phyloP scores from a whole-genome alignment of 331 rosid species.

The Pyrus hybrid region DNA sequence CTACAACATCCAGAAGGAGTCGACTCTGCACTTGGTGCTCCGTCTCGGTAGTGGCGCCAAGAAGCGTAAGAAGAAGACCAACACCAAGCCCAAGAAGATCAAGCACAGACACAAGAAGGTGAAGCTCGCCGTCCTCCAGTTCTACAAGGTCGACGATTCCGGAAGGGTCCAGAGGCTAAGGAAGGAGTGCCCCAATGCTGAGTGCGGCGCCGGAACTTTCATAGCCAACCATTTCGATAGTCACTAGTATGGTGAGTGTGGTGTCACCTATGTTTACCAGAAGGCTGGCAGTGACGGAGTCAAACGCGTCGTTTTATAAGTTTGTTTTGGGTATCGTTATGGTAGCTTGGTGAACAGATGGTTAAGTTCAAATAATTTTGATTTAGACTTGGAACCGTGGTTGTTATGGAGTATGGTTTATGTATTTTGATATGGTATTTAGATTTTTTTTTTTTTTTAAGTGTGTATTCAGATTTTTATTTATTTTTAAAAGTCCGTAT shows the following conservation, averaged over 20 bases:
- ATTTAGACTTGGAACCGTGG: background rate
- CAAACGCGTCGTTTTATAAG: background rate
- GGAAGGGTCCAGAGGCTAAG: constrained; percentile 29
- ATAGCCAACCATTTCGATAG: constrained; percentile 36
- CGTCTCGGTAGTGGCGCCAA: constrained; percentile 34
- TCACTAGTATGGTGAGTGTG: constrained; percentile 37
- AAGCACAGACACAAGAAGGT: constrained; percentile 41
- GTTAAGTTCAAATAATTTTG: background rate
- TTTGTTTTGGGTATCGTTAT: background rate
- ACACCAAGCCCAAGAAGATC: constrained; percentile 39
- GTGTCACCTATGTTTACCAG: constrained; percentile 35
- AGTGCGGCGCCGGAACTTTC: constrained; percentile 31
- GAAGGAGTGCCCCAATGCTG: constrained; percentile 33
- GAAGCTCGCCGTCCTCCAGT: constrained; percentile 16
- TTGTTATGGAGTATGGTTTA: background rate
- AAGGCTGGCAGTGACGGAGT: constrained; percentile 21
- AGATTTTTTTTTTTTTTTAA: background rate
- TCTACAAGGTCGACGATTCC: constrained; percentile 18
- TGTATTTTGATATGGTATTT: background rate
- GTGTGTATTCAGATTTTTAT: too few species aligned
- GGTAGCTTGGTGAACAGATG: background rate
- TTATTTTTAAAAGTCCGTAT: too few species aligned
- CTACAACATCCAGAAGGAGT: constrained; percentile 34
- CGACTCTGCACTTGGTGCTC: constrained; percentile 30
- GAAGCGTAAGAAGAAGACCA: constrained; percentile 38